Conservation (phyloP, 805 yeast species). For the Yamadazyma kitorensis region DNA sequence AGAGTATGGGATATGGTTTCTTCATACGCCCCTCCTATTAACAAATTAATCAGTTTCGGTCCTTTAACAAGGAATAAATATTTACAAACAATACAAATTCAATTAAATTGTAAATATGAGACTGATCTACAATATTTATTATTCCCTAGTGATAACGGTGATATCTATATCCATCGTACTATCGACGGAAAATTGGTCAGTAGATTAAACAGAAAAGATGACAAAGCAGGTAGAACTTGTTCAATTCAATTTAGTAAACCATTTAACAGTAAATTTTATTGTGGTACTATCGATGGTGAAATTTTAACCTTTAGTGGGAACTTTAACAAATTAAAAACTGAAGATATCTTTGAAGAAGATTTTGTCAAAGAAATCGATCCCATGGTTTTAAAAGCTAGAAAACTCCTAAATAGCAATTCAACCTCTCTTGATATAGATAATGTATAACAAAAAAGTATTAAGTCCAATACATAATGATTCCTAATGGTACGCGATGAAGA, state of each 20-base stretch:
- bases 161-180: conserved; percentile 55
- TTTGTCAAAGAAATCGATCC: neutral
- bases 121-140: conserved; percentile 56
- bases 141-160: conserved; percentile 77
- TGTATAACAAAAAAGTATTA: too few relatives aligned
- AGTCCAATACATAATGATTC: too few relatives aligned
- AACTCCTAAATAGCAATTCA: too few relatives aligned
- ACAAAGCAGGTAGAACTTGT: conserved; percentile 46
- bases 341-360: neutral
- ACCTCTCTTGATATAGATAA: neutral
- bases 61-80: conserved; percentile 69
- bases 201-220: conserved; percentile 47
- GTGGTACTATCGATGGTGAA: conserved; percentile 69
- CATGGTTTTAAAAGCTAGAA: neutral
- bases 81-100: conserved; percentile 47
- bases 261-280: conserved; percentile 43
- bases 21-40: conserved; percentile 41
- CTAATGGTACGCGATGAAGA: neutral
- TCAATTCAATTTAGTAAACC: conserved; percentile 50
- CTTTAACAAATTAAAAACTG: conserved; percentile 5
- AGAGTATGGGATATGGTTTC: conserved; percentile 69
- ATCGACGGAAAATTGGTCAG: conserved; percentile 62
- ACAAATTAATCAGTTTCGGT: conserved; percentile 71
- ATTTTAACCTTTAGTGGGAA: conserved; percentile 53
- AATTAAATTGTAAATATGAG: conserved; percentile 50